A percentile compares a stretch with the other conserved stretches of the same genome.
phyloP scores from a whole-genome alignment of 805 yeast genomes.

The Kuraishia ogatae region DNA sequence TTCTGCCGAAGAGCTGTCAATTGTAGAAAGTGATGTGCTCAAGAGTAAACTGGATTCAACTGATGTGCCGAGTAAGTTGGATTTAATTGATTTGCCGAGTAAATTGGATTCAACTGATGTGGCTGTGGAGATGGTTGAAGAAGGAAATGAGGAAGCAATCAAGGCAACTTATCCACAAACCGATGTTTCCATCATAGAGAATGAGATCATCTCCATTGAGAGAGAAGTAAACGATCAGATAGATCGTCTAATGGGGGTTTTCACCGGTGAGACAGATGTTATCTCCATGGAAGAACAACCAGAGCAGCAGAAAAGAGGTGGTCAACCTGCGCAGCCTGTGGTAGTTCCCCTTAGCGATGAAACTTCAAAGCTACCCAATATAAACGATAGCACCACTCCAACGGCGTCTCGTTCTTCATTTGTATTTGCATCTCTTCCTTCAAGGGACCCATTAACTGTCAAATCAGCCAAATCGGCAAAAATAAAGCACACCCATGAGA shows the following conservation, averaged over 20 bases:
- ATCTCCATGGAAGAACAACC: not conserved
- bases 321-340: not conserved
- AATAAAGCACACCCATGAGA: conserved; percentile 5
- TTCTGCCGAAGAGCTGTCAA: not conserved
- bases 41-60: not conserved
- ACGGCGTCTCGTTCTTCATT: conserved; percentile 18
- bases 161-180: no score
- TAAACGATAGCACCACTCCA: conserved; percentile 9
- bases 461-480: conserved; percentile 17
- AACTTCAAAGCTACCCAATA: not conserved
- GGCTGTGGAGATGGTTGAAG: no score
- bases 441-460: conserved; percentile 21
- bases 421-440: conserved; percentile 23
- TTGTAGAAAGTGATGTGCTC: not conserved
- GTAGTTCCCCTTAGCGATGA: not conserved
- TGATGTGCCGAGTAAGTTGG: not conserved
- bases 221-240: not conserved
- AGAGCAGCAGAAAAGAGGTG: no score
- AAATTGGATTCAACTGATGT: not conserved
- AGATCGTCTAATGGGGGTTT: not conserved
- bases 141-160: no score
- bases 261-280: not conserved
- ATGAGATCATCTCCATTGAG: not conserved
- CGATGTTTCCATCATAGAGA: no score
- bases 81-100: not conserved